Evolutionary conservation across 2,329 filamentous ascomycete species (phyloP), one percentile per base, ranked within the genome.

Genomic region (Colletotrichum sp.): DNA sequence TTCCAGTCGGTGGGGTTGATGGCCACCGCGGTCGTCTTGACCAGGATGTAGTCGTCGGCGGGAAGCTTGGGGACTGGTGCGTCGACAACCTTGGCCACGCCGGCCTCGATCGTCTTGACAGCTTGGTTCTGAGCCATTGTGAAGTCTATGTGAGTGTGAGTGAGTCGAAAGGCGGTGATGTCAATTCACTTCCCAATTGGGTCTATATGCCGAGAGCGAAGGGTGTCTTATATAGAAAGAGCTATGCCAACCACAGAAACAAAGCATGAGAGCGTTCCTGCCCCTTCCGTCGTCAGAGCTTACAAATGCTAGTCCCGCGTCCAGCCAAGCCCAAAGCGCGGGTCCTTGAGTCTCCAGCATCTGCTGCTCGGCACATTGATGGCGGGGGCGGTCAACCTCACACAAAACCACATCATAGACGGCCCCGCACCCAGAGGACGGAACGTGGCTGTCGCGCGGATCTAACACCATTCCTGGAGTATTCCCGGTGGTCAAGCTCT

Each of bases 1-100:
- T 85, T 84, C 81, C 80, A 84, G 73, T 85, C 84, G 5, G 81
- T 81, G 0, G 83, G 84, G 77, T 85, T 85, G 66, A 86, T 61
- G 38, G 80, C 84, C 28, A 84, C 81, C n/a, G 84, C 83, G 36
- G 77, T 81, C 15, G 82, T 80, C 73, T 83, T 83, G 61, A 84
- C 83, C 28, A 85, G 80, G 56, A 86, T 75, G 58, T 81, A 81
- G 66, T 82, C 82, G 36, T 78, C 76, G 36, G 70, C 69, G 21
- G 78, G 77, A 13, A 81, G 79, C 26, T 76, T 61, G 12, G 80
- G 79, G 43, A 78, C 36, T 4, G 76, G 62, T 12, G 32, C 66
- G 64, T 79, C 80, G 6, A 87, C 81, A 24, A 85, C 78, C 13
- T 81, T 82, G 26, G 79, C 80, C 30, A 80, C 78, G 72, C 74